Conservation (phyloP, 2,329 filamentous ascomycete genomes). For the Clonostachys sp. region DNA sequence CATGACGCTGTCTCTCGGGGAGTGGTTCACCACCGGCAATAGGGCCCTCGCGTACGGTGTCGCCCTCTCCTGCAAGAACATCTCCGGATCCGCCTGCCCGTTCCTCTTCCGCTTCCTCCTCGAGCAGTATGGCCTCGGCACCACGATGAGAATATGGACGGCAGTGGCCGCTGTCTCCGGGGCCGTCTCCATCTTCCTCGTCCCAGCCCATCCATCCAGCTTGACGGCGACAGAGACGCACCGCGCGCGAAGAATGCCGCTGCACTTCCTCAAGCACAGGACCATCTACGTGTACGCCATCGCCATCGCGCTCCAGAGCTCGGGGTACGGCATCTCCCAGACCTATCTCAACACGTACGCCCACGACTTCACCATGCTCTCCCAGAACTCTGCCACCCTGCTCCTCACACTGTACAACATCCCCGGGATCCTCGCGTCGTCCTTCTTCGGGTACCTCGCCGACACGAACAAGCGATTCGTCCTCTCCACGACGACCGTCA, state of each 20-base stretch:
- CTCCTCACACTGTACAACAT: slow-evolving; percentile 8
- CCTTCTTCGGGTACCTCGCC: slow-evolving; percentile 7
- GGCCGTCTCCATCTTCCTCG: slow-evolving; percentile 3
- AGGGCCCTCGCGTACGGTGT: slow-evolving; percentile 9
- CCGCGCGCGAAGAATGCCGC: slow-evolving; percentile 2
- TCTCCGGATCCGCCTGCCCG: slow-evolving; percentile 6
- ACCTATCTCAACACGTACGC: slow-evolving; percentile 9
- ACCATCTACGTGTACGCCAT: slow-evolving; percentile 5
- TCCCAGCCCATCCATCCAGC: slow-evolving; percentile 4
- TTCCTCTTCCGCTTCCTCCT: slow-evolving; percentile 8
- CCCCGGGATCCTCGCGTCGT: slow-evolving; percentile 5
- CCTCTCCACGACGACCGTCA: slow-evolving; percentile 3
- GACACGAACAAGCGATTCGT: slow-evolving; percentile 3
- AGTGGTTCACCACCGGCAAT: slow-evolving; percentile 8
- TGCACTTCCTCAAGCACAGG: slow-evolving; percentile 3
- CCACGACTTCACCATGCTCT: slow-evolving; percentile 3
- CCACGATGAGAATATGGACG: slow-evolving; percentile 6
- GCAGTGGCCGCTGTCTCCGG: slow-evolving; percentile 5
- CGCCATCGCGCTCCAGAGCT: slow-evolving; percentile 6
- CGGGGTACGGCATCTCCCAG: slow-evolving; percentile 8
- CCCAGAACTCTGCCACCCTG: slow-evolving; percentile 6
- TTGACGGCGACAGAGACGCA: background rate
- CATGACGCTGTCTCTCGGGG: slow-evolving; percentile 7
- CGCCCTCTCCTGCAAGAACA: slow-evolving; percentile 8
- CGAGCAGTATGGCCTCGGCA: slow-evolving; percentile 5